A percentile compares a stretch with the other conserved stretches of the same genome.
Conservation (phyloP, 495 filamentous ascomycete species). For the Talaromyces proteolyticus region DNA sequence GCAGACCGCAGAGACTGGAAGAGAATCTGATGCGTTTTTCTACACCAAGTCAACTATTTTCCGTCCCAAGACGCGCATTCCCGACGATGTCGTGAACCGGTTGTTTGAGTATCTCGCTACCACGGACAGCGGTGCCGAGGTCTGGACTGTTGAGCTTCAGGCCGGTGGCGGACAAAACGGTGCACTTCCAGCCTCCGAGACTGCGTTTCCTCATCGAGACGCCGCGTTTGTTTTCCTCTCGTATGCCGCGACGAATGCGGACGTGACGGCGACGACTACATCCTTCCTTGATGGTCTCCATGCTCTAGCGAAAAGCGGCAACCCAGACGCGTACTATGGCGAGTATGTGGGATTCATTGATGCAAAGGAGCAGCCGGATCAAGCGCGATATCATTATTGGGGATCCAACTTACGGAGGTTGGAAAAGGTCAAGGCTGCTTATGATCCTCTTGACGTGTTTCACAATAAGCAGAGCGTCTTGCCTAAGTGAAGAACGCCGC, state of each 20-base stretch:
- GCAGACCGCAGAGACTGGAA: slow-evolving; percentile 27
- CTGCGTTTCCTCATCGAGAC: slow-evolving; percentile 40
- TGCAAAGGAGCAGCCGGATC: slow-evolving; percentile 38
- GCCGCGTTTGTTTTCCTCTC: slow-evolving; percentile 39
- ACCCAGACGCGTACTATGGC: slow-evolving; percentile 19
- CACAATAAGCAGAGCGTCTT: slow-evolving; percentile 60
- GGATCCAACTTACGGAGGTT: slow-evolving; percentile 44
- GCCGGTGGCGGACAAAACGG: slow-evolving; percentile 37
- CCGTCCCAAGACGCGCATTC: slow-evolving; percentile 31
- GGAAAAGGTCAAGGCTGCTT: slow-evolving; percentile 43
- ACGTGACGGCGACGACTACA: slow-evolving; percentile 25
- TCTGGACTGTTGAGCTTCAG: slow-evolving; percentile 40
- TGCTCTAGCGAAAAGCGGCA: slow-evolving; percentile 17
- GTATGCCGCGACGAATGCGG: slow-evolving; percentile 36
- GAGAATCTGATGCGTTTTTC: slow-evolving; percentile 33
- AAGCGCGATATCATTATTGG: slow-evolving; percentile 54
- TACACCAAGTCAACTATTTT: slow-evolving; percentile 47
- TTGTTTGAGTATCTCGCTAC: slow-evolving; percentile 39
- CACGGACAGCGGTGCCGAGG: slow-evolving; percentile 32
- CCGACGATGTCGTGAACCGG: slow-evolving; percentile 26
- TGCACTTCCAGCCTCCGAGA: slow-evolving; percentile 30
- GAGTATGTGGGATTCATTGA: slow-evolving; percentile 73
- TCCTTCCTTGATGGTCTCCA: slow-evolving; percentile 42
- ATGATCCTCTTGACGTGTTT: slow-evolving; percentile 56
- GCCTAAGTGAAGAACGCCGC: too few species aligned